A percentile compares a stretch with the other conserved stretches of the same genome.
phyloP scores from a whole-genome alignment of 75 land plant genomes.

The Picea sitchensis region DNA sequence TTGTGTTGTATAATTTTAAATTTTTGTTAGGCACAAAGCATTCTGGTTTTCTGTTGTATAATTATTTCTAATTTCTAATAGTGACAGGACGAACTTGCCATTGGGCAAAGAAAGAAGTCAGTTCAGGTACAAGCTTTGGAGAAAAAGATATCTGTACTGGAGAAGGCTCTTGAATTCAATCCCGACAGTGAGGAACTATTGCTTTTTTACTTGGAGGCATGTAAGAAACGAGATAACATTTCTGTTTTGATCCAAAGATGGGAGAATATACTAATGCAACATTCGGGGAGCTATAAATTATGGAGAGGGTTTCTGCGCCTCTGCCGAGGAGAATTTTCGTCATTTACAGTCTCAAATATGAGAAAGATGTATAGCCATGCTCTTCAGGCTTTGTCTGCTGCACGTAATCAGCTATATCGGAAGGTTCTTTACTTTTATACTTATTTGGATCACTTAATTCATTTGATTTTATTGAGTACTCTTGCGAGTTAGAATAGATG shows the following conservation, averaged over 20 bases:
- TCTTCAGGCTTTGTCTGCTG: constrained; percentile 69
- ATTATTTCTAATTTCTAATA: constrained; percentile 6
- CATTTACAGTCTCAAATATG: constrained; percentile 76
- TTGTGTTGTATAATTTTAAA: not conserved
- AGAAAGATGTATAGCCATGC: constrained; percentile 76
- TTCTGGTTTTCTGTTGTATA: not conserved
- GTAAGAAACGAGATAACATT: constrained; percentile 54
- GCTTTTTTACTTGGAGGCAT: constrained; percentile 67
- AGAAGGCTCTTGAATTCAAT: constrained; percentile 86
- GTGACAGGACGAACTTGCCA: constrained; percentile 67
- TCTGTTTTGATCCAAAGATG: constrained; percentile 60
- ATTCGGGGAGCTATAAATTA: constrained; percentile 68
- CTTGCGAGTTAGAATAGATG: not conserved
- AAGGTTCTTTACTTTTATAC: constrained; percentile 47
- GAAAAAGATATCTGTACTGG: constrained; percentile 87
- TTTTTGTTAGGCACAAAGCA: no score
- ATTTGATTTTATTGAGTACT: not conserved
- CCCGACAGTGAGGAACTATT: constrained; percentile 81
- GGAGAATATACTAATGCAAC: constrained; percentile 59
- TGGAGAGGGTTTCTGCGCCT: constrained; percentile 80
- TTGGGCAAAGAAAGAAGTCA: constrained; percentile 65
- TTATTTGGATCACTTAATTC: not conserved
- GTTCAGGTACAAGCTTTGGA: constrained; percentile 87
- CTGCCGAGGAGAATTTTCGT: constrained; percentile 76
- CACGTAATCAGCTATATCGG: constrained; percentile 49